Percentiles rank a stretch among this genome's conserved stretches.
Conservation (phyloP, 306 rosid species). For the Citrullus amarus region DNA sequence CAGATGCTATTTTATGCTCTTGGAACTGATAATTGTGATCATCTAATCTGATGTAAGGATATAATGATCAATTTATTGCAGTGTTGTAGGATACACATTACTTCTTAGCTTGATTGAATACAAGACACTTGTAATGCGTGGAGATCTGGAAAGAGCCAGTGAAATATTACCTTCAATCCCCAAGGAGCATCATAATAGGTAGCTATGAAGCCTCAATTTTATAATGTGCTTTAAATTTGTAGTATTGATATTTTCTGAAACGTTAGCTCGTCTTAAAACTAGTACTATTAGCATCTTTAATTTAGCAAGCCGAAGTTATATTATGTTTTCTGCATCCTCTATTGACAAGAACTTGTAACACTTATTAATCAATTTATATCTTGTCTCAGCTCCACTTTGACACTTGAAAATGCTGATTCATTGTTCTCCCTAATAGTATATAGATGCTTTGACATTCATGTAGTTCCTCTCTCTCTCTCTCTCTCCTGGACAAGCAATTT, state of each 20-base stretch:
- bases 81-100: slow-evolving; percentile 77
- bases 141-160: slow-evolving; percentile 75
- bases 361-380: background rate
- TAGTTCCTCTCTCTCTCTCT: background rate
- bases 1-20: slow-evolving; percentile 11
- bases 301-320: background rate
- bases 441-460: background rate
- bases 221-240: background rate
- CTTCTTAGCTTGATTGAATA: slow-evolving; percentile 96
- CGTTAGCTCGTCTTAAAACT: too few species aligned
- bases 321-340: background rate
- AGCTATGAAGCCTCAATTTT: background rate
- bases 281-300: background rate
- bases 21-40: slow-evolving; percentile 8
- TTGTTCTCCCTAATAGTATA: background rate
- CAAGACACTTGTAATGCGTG: slow-evolving; percentile 98
- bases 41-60: slow-evolving; percentile 11
- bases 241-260: background rate
- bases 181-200: slow-evolving; percentile 84
- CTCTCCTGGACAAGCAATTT: background rate
- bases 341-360: background rate
- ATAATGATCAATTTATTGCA: slow-evolving; percentile 21
- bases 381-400: background rate
- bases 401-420: background rate
- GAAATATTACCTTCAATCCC: slow-evolving; percentile 82